phyloP scores from a whole-genome alignment of 352 stramenopile species.

The Phytophthora brassicae region DNA sequence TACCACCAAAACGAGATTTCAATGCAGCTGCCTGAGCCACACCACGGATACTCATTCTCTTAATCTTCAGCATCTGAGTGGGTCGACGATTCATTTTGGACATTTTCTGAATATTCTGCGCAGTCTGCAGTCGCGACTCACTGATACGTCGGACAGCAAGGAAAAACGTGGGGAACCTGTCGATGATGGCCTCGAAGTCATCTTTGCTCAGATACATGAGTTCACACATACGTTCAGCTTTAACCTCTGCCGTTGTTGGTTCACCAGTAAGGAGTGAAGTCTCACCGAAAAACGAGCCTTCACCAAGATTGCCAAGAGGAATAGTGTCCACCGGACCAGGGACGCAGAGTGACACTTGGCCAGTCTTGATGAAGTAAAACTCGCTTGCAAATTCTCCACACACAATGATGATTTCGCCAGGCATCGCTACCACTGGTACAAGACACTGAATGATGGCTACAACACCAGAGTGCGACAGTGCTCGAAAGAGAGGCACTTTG shows the following conservation, averaged over 20 bases:
- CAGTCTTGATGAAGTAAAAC: constrained; percentile 82
- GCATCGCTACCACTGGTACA: constrained; percentile 60
- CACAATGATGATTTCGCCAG: constrained; percentile 65
- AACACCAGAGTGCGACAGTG: constrained; percentile 64
- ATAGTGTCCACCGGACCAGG: constrained; percentile 30
- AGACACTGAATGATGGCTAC: constrained; percentile 79
- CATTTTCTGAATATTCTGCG: constrained; percentile 68
- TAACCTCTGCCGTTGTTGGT: constrained; percentile 56
- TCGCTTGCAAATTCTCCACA: constrained; percentile 57
- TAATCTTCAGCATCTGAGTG: constrained; percentile 26
- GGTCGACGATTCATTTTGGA: constrained; percentile 50
- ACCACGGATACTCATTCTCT: constrained; percentile 27
- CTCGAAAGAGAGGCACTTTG: constrained; percentile 73
- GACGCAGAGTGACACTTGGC: constrained; percentile 59
- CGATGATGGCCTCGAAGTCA: constrained; percentile 57
- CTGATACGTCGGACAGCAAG: constrained; percentile 64
- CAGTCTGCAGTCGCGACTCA: constrained; percentile 66
- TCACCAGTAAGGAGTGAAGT: constrained; percentile 62
- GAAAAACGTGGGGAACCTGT: constrained; percentile 76
- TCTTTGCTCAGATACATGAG: constrained; percentile 60
- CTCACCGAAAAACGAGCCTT: constrained; percentile 80
- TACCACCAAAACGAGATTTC: constrained; percentile 24
- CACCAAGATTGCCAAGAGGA: constrained; percentile 64
- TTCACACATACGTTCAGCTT: constrained; percentile 63
- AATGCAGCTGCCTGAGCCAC: constrained; percentile 20